These are phyloP conservation scores for Beauveria asiatica DNA, from an alignment of 2,329 filamentous ascomycete genomes.

Conservation along the genomic window DNA sequence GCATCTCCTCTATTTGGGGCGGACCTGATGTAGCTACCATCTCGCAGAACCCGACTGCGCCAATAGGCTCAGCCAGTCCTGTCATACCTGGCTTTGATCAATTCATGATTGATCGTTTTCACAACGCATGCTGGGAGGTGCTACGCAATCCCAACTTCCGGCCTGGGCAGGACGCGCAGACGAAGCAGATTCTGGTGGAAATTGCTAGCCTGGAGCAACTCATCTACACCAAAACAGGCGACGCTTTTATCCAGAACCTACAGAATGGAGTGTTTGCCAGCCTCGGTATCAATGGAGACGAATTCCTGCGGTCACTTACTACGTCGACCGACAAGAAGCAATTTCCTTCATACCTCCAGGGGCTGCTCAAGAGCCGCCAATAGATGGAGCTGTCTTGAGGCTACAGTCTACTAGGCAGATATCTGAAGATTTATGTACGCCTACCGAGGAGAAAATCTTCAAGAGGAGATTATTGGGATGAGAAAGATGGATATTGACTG, in stretches of 20 bases:
- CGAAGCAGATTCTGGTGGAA: conserved; percentile 78
- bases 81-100: conserved; percentile 80
- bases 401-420: not conserved
- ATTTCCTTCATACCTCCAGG: conserved; percentile 56
- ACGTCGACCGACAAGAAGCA: conserved; percentile 51
- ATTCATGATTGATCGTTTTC: conserved; percentile 85
- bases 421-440: not conserved
- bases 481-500: not conserved
- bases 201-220: conserved; percentile 80
- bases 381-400: conserved; percentile 10
- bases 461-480: not conserved
- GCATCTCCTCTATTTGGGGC: conserved; percentile 85
- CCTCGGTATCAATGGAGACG: conserved; percentile 54
- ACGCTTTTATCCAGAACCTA: conserved; percentile 65
- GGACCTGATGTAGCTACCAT: conserved; percentile 66
- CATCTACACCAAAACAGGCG: conserved; percentile 84
- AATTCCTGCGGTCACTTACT: conserved; percentile 51
- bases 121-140: conserved; percentile 82
- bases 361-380: conserved; percentile 41
- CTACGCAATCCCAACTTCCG: conserved; percentile 72
- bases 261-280: conserved; percentile 54
- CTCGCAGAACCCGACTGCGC: conserved; percentile 39
- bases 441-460: not conserved
- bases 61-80: conserved; percentile 43
- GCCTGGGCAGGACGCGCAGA: conserved; percentile 73